Base-by-base conservation (phyloP, 2,329 filamentous ascomycete genomes). In the Juglanconis oblonga region DNA sequence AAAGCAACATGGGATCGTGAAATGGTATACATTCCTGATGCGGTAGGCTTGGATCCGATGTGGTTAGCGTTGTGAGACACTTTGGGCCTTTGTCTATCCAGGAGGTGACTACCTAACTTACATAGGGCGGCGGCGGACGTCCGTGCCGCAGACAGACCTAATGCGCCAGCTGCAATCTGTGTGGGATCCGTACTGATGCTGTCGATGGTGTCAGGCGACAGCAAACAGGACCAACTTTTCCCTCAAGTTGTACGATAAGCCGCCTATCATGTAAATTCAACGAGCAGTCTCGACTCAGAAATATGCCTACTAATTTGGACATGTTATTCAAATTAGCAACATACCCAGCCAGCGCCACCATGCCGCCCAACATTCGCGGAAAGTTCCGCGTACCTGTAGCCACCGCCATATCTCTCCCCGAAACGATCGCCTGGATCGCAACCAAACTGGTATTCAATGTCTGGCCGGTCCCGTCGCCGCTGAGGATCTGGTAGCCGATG, bases 361-460 rank as follows among this genome's bases (percentile, higher is more conserved):
- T 62, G 13, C 51, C 55, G 4, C 61, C 60, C 14, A 65, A 40
- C 24, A 58, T 45, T 3, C 61, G 60, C 24, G 62, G 29, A 14
- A 65, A 60, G 11, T 65, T 65, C 31, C 64, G 55, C 2, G 54
- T 57, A 6, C 59, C 57, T 2, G 64, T 65, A 5, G 58, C 64
- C 7, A 65, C 64, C 3, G 62, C 62, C 58, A 55, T 58, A 52
- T 65, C 48, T 36, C 49, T 24, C 38, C 55, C n/a, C 42, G 33
- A 50, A 35, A 61, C 42, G 14, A 56, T 51, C 3, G 63, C 63
- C 31, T 64, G 63, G 8, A 64, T 57, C 0, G 63, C 63, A 14
- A 64, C 55, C 29, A 64, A 35, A 40, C 63, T 62, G 1, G 63
- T 63, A 42, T 63, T 59, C 2, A 64, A 57, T 0, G 63, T 64